Conservation (phyloP, 2,329 filamentous ascomycete species). For the Phaeomoniella chlamydospora region DNA sequence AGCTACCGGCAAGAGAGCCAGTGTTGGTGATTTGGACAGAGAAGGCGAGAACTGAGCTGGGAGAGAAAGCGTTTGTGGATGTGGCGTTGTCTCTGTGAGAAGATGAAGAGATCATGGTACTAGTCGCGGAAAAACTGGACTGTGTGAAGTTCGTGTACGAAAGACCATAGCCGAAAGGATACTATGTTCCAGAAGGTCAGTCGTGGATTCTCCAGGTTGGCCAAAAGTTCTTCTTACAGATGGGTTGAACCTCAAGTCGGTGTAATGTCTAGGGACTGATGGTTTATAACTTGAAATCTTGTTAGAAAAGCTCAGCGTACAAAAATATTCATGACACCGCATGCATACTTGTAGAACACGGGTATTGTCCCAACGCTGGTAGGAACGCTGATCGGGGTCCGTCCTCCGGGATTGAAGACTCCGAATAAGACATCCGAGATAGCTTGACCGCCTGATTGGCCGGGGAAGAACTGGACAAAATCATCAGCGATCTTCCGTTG, state of each 20-base stretch:
- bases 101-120: not conserved
- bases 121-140: not conserved
- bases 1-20: slow-evolving; percentile 19
- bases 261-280: not conserved
- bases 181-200: too few relatives aligned
- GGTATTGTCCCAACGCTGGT: not conserved
- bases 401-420: not conserved
- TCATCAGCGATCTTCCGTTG: too few relatives aligned
- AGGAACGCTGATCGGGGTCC: not conserved
- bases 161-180: not conserved
- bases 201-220: not conserved
- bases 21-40: slow-evolving; percentile 18
- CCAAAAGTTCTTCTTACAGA: not conserved
- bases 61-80: slow-evolving; percentile 14
- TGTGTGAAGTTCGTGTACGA: not conserved
- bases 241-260: not conserved
- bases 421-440: not conserved
- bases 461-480: not conserved
- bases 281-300: not conserved
- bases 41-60: slow-evolving; percentile 19
- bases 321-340: too few relatives aligned
- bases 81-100: too few relatives aligned
- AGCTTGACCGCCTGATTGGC: not conserved
- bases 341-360: not conserved
- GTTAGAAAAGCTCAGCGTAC: too few relatives aligned